A percentile compares a stretch with the other conserved stretches of the same genome.
Conservation (phyloP, 1,139 yeast genomes). For the Scheffersomyces lignicola region DNA sequence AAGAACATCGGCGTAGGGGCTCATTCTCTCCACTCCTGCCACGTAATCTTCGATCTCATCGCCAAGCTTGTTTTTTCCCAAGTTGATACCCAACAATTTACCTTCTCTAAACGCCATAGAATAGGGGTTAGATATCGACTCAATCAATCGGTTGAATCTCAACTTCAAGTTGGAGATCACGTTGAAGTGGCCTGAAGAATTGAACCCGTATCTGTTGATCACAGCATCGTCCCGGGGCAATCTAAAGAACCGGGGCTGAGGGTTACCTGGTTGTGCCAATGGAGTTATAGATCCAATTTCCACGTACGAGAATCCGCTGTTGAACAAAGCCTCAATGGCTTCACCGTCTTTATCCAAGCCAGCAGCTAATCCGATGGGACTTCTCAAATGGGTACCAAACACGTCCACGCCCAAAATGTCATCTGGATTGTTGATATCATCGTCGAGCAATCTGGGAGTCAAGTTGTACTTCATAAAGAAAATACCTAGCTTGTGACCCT, state of each 20-base stretch:
- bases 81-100: conserved; percentile 73
- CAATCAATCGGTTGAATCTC: conserved; percentile 51
- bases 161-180: conserved; percentile 66
- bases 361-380: conserved; percentile 93
- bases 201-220: conserved; percentile 92
- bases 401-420: conserved; percentile 57
- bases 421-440: conserved; percentile 44
- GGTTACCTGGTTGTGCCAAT: conserved; percentile 90
- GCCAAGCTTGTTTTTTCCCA: conserved; percentile 90
- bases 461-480: conserved; percentile 66
- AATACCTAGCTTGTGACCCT: conserved; percentile 79
- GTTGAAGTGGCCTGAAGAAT: conserved; percentile 81
- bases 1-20: conserved; percentile 82
- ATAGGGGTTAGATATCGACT: conserved; percentile 24
- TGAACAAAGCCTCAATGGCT: conserved; percentile 80
- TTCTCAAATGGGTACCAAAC: conserved; percentile 62
- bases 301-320: conserved; percentile 82
- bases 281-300: conserved; percentile 96
- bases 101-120: conserved; percentile 63
- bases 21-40: conserved; percentile 78
- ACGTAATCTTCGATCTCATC: conserved; percentile 87
- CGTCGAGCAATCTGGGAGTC: conserved; percentile 60
- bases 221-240: conserved; percentile 84
- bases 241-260: conserved; percentile 86
- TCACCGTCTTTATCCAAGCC: conserved; percentile 95